These are phyloP conservation scores for Candida sojae DNA, from an alignment of 1,139 yeast genomes.

Conservation along the genomic window DNA sequence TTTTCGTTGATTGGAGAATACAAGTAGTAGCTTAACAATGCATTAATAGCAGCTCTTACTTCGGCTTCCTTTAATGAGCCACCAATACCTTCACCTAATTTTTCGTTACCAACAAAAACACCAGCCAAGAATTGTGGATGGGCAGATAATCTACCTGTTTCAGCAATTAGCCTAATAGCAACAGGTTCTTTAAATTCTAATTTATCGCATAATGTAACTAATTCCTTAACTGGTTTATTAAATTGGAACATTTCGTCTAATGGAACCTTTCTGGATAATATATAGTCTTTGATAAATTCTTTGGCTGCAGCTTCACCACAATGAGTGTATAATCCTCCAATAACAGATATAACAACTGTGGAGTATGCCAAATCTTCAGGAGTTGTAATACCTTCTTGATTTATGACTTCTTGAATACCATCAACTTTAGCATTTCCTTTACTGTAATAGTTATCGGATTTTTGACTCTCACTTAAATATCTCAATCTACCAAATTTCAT, in stretches of 20 bases:
- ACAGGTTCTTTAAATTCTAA: conserved; percentile 77
- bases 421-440: conserved; percentile 37
- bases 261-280: conserved; percentile 77
- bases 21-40: conserved; percentile 88
- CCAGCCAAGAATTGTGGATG: conserved; percentile 92
- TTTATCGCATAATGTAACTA: conserved; percentile 75
- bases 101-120: conserved; percentile 78
- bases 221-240: conserved; percentile 83
- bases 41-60: conserved; percentile 87
- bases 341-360: conserved; percentile 65
- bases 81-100: conserved; percentile 95
- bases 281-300: conserved; percentile 67
- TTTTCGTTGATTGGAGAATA: conserved; percentile 68
- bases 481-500: conserved; percentile 67
- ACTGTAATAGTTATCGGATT: conserved; percentile 19
- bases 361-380: conserved; percentile 47
- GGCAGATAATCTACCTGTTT: conserved; percentile 85
- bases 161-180: conserved; percentile 78
- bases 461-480: conserved; percentile 38
- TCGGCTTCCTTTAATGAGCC: conserved; percentile 90
- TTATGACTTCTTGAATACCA: conserved; percentile 42
- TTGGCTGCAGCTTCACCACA: conserved; percentile 64
- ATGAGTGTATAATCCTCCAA: conserved; percentile 71
- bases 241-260: conserved; percentile 75
- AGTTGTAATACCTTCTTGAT: conserved; percentile 11